Evolutionary conservation across 1,139 yeast genomes (phyloP).

Genomic region (Suhomyces bribrorum): DNA sequence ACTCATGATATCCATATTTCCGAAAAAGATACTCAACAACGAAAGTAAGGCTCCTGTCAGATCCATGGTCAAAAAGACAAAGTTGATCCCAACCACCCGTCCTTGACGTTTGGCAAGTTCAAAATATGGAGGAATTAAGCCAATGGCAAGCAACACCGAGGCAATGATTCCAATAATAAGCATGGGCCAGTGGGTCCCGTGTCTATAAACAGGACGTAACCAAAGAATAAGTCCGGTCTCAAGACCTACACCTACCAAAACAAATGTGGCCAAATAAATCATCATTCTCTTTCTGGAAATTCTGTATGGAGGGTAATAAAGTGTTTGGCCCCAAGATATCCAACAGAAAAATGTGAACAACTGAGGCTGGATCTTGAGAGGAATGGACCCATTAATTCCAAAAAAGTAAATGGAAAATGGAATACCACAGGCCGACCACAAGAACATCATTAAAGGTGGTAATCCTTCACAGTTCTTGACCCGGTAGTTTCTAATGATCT

Average conservation of each 20-base stretch:
- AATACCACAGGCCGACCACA: constrained; percentile 82
- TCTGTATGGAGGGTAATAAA: constrained; percentile 76
- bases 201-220: constrained; percentile 62
- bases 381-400: constrained; percentile 69
- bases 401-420: constrained; percentile 84
- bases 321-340: constrained; percentile 67
- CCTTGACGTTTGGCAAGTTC: constrained; percentile 81
- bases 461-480: constrained; percentile 83
- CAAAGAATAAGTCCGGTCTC: constrained; percentile 76
- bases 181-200: constrained; percentile 73
- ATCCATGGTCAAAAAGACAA: constrained; percentile 76
- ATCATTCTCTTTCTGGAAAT: constrained; percentile 41
- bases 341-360: constrained; percentile 73
- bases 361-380: constrained; percentile 84
- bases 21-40: constrained; percentile 63
- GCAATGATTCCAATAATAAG: constrained; percentile 79
- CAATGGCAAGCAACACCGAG: constrained; percentile 69
- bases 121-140: constrained; percentile 85
- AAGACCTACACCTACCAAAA: constrained; percentile 53
- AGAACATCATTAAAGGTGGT: constrained; percentile 79
- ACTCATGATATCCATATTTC: constrained; percentile 72
- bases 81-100: constrained; percentile 84
- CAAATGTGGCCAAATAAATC: constrained; percentile 35
- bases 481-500: constrained; percentile 68
- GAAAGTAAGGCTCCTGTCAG: constrained; percentile 80